These are phyloP conservation scores for Amanita subjunquillea DNA, from an alignment of 768 basidiomycete genomes.

Conservation along the genomic window DNA sequence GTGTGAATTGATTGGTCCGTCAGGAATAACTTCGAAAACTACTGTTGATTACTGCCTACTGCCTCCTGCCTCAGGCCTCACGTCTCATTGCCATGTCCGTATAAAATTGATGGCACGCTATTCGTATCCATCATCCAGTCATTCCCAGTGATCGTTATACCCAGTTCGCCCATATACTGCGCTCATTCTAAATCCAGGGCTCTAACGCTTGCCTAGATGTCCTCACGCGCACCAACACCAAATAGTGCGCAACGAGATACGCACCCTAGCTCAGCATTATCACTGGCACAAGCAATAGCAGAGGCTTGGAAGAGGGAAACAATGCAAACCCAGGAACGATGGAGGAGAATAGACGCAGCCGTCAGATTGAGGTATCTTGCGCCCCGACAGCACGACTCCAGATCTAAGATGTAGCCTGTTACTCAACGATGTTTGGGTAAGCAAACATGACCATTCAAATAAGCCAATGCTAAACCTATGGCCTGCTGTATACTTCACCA, in stretches of 20 bases:
- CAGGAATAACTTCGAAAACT: slow-evolving; percentile 24
- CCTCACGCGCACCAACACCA: slow-evolving; percentile 29
- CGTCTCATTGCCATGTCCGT: slow-evolving; percentile 28
- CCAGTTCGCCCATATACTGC: slow-evolving; percentile 17
- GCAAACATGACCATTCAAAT: background rate
- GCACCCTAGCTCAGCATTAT: slow-evolving; percentile 22
- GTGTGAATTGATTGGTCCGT: slow-evolving; percentile 27
- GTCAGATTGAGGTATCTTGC: slow-evolving; percentile 39
- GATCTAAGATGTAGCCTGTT: slow-evolving; percentile 42
- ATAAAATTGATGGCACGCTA: slow-evolving; percentile 33
- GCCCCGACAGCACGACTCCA: slow-evolving; percentile 25
- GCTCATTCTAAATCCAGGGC: slow-evolving; percentile 21
- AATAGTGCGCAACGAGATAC: slow-evolving; percentile 21
- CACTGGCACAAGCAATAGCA: slow-evolving; percentile 55
- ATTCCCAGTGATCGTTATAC: slow-evolving; percentile 26
- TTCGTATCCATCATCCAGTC: slow-evolving; percentile 23
- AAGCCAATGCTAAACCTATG: background rate
- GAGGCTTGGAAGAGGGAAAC: slow-evolving; percentile 60
- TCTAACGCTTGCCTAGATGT: slow-evolving; percentile 28
- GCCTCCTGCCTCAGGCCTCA: slow-evolving; percentile 24
- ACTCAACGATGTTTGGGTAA: slow-evolving; percentile 1
- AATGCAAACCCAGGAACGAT: slow-evolving; percentile 45
- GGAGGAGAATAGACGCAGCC: slow-evolving; percentile 41
- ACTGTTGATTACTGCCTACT: slow-evolving; percentile 25
- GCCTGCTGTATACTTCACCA: background rate